Percentiles rank a stretch among this genome's conserved stretches.
Conservation (phyloP, 345 rosid genomes). For the Eucalyptus decipiens region DNA sequence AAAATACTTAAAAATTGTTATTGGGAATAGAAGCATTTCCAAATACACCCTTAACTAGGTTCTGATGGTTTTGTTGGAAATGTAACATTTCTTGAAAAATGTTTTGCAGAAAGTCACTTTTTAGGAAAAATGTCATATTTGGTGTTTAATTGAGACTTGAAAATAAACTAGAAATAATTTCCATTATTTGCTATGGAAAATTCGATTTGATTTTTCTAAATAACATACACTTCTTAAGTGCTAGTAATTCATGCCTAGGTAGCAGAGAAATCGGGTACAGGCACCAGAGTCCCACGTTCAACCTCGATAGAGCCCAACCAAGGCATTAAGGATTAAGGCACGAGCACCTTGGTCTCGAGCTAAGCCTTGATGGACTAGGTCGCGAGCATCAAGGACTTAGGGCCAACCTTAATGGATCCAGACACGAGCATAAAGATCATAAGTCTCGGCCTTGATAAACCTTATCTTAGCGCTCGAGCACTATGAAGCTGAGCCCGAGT, state of each 20-base stretch:
- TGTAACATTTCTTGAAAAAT: neutral
- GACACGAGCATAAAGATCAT: rapidly evolving
- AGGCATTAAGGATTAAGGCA: neutral
- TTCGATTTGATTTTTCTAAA: no score
- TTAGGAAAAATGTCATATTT: no score
- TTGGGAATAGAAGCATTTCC: no score
- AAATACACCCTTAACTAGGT: neutral
- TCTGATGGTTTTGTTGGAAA: neutral
- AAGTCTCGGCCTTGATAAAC: neutral
- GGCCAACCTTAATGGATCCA: neutral
- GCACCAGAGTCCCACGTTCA: no score
- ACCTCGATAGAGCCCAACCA: neutral
- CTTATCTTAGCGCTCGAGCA: neutral
- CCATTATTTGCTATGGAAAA: no score
- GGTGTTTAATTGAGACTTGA: neutral
- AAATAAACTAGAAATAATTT: no score
- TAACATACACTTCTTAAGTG: neutral
- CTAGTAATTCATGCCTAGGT: neutral
- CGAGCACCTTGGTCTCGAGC: neutral
- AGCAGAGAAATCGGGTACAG: rapidly evolving
- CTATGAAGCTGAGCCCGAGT: neutral
- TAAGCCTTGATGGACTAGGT: neutral
- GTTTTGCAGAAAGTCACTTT: no score
- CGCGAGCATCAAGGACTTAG: rapidly evolving
- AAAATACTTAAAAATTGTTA: no score